Conservation (phyloP, 176 grass and related monocot genomes). For the Oryza officinalis region DNA sequence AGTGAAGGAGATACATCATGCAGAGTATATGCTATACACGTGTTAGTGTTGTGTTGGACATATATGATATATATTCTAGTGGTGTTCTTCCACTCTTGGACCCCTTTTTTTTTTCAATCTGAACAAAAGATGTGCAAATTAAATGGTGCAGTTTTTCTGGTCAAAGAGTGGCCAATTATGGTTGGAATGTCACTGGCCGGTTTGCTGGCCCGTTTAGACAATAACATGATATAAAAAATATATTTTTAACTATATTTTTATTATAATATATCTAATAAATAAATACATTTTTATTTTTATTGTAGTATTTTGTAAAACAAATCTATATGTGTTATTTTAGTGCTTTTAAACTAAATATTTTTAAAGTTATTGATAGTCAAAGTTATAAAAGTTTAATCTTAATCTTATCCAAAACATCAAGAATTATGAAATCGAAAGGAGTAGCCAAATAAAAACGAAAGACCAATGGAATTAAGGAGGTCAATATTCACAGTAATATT, state of each 20-base stretch:
- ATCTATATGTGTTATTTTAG: too few species aligned
- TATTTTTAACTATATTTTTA: too few species aligned
- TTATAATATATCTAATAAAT: too few species aligned
- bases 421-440: too few species aligned
- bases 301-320: too few species aligned
- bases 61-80: background rate
- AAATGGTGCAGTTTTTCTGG: background rate
- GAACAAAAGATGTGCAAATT: background rate
- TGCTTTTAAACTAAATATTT: too few species aligned
- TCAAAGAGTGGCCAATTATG: background rate
- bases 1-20: background rate
- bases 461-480: background rate
- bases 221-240: too few species aligned
- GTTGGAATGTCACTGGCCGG: background rate
- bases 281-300: too few species aligned
- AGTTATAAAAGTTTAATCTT: too few species aligned
- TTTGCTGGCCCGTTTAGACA: background rate
- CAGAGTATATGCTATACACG: background rate
- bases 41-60: background rate
- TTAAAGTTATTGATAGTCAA: too few species aligned
- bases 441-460: too few species aligned
- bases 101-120: background rate
- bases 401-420: too few species aligned
- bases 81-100: background rate
- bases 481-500: background rate